Base-by-base conservation (phyloP, 2,329 filamentous ascomycete species). In the Colletotrichum euphorbiae region DNA sequence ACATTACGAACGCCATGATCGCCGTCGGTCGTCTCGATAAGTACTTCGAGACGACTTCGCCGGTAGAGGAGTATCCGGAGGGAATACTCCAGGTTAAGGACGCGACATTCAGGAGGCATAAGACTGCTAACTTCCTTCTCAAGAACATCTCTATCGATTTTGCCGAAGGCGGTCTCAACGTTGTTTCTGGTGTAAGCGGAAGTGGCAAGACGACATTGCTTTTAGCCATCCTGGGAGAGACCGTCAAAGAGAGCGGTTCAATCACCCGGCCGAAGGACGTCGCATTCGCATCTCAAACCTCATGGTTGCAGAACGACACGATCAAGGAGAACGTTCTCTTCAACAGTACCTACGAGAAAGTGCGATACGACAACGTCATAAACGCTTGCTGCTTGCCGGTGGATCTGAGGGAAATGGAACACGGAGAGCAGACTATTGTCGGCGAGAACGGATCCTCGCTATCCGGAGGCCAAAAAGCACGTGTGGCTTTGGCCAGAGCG, bases 221-320 rank as follows among this genome's bases (percentile, higher is more conserved):
- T 24, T 76, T 85, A 58, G 81, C 84, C 2, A 84, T 88, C 13
- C 77, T 88, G 4, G 86, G 86, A 11, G 86, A 88, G 74, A 85
- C 85, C 1, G 78, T 86, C 54, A 74, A 85, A 28, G 83, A 86
- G 60, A 71, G 71, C 3, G 86, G 85, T 15, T 74, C 75, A 15
- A 80, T 87, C 17, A 83, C 82, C 3, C 80, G 82, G 6, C 84
- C 85, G 1, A 77, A 78, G 19, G 86, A 87, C 62, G 79, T 88
- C 31, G 86, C 85, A 0, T 89, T 85, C 74, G 85, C 85, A 6
- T 86, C 86, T 2, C 87, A 89, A 67, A 84, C 84, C 2, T 77
- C 86, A 0, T 89, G 86, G 86, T 77, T 89, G 4, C 86, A 87
- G 72, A 88, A 87, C 62, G 84, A 84, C 36, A 85, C 84, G 0